Conservation (phyloP, 1,284 basidiomycete genomes). For the Tilletia horrida region DNA sequence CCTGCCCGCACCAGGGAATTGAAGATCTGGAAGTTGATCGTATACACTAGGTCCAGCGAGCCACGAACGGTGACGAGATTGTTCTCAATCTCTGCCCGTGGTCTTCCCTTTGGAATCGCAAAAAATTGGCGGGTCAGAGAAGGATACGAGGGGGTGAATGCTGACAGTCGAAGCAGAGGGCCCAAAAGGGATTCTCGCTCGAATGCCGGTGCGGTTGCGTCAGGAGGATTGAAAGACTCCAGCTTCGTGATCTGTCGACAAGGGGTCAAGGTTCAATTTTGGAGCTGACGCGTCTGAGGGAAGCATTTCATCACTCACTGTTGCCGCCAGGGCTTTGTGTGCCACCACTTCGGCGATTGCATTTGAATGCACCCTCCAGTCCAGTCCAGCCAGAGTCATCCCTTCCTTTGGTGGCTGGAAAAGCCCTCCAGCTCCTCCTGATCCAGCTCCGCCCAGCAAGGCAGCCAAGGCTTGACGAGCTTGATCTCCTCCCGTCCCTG, state of each 20-base stretch:
- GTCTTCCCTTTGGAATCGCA: constrained; percentile 33
- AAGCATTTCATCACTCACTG: constrained; percentile 57
- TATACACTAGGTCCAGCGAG: constrained; percentile 58
- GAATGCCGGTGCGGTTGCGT: constrained; percentile 60
- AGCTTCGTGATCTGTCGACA: constrained; percentile 1
- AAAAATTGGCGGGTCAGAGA: constrained; percentile 42
- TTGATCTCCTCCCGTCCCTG: constrained; percentile 19
- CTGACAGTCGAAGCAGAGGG: constrained; percentile 43
- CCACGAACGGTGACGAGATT: constrained; percentile 38
- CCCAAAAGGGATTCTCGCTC: constrained; percentile 50
- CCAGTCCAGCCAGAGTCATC: constrained; percentile 44
- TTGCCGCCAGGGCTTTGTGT: constrained; percentile 75
- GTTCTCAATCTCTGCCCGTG: constrained; percentile 39
- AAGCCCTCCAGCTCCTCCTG: constrained; percentile 26
- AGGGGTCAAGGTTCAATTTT: not conserved
- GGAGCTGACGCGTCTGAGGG: not conserved
- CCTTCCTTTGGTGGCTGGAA: constrained; percentile 32
- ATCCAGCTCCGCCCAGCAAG: constrained; percentile 27
- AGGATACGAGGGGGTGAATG: constrained; percentile 46
- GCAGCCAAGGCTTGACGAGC: constrained; percentile 30
- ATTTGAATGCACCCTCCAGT: constrained; percentile 80
- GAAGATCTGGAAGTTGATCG: constrained; percentile 80
- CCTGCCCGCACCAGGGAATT: constrained; percentile 82
- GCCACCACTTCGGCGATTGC: constrained; percentile 77
- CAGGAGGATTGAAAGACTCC: constrained; percentile 64